Percentiles rank a stretch among this genome's conserved stretches.
These are phyloP conservation scores for Fusarium pseudoanthophilum DNA, from an alignment of 2,329 filamentous ascomycete species.

Conservation along the genomic window DNA sequence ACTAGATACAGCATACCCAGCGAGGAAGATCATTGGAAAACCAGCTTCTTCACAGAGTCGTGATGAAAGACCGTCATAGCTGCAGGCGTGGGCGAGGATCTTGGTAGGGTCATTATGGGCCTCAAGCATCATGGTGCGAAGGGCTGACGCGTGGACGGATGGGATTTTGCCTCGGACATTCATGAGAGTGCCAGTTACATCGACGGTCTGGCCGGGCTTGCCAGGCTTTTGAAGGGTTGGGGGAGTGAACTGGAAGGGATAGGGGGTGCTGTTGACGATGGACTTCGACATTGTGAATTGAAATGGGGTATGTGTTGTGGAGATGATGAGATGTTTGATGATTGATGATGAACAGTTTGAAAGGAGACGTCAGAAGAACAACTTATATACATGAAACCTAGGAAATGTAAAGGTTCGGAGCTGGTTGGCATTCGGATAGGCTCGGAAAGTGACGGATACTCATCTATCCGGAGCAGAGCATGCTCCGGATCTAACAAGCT, in stretches of 20 bases:
- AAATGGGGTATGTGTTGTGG: background rate
- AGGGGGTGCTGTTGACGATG: constrained; percentile 47
- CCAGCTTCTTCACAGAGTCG: constrained; percentile 58
- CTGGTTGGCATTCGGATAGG: background rate
- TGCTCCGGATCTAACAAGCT: background rate
- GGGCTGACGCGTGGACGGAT: constrained; percentile 50
- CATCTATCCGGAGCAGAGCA: background rate
- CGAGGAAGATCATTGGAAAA: constrained; percentile 58
- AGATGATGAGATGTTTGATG: background rate
- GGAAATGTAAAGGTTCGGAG: fast-evolving
- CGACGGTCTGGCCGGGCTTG: constrained; percentile 19
- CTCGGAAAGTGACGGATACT: background rate
- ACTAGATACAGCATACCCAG: constrained; percentile 55
- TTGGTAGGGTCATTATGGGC: constrained; percentile 54
- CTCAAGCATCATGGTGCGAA: constrained; percentile 55
- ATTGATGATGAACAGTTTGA: background rate
- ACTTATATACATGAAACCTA: background rate
- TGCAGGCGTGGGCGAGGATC: constrained; percentile 56
- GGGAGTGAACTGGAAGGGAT: constrained; percentile 48
- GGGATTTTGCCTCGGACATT: constrained; percentile 46
- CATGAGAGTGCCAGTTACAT: constrained; percentile 10
- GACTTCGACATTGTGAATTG: constrained; percentile 33
- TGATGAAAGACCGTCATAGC: constrained; percentile 56
- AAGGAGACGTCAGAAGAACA: fast-evolving
- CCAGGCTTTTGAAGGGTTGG: constrained; percentile 20